phyloP scores from a whole-genome alignment of 2,329 filamentous ascomycete genomes.

The Diaporthe sp. region DNA sequence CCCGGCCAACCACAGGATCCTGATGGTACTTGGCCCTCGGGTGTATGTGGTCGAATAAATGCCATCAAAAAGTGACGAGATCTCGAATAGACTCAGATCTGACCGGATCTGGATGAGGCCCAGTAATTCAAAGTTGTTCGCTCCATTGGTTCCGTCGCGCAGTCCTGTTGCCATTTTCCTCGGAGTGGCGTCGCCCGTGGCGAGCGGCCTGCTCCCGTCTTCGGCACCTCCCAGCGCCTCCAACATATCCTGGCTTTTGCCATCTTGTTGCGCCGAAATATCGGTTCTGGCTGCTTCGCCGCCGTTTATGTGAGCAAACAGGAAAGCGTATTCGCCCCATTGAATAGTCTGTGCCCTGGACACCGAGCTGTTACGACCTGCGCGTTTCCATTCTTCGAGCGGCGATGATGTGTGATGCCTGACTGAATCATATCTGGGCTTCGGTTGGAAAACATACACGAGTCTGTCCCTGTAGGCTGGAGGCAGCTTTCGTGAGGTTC shows the following conservation, averaged over 20 bases:
- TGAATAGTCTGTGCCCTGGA: too few species aligned
- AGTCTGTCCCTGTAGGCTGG: background rate
- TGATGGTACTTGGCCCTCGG: background rate
- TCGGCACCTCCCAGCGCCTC: background rate
- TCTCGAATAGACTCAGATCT: rapidly evolving
- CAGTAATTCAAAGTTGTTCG: background rate
- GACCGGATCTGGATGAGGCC: background rate
- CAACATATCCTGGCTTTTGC: background rate
- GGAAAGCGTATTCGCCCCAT: background rate
- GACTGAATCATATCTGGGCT: too few species aligned
- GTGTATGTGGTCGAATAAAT: background rate
- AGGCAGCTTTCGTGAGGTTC: background rate
- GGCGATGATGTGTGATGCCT: too few species aligned
- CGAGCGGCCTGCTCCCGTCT: background rate
- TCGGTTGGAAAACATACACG: background rate
- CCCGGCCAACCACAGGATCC: background rate
- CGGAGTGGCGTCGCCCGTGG: too few species aligned
- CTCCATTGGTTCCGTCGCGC: background rate
- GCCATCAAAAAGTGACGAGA: background rate
- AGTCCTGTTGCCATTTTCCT: background rate
- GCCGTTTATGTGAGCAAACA: rapidly evolving
- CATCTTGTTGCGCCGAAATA: background rate
- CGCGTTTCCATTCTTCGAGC: too few species aligned
- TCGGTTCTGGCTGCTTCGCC: too few species aligned
- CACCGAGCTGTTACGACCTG: background rate